phyloP scores from a whole-genome alignment of 176 grass and related monocot genomes.

The Ensete glaucum region DNA sequence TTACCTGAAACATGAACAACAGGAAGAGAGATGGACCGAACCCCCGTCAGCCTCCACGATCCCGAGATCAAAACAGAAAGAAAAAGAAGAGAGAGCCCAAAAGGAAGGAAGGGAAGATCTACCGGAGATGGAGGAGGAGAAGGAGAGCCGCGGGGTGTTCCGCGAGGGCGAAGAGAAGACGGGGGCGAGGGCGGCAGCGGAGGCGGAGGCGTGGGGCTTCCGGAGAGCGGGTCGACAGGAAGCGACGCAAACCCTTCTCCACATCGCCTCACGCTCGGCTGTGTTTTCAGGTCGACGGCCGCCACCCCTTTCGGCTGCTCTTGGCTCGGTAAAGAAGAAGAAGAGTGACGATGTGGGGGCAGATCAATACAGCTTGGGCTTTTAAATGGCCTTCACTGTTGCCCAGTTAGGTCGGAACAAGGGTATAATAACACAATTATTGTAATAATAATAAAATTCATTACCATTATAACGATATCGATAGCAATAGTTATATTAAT shows the following conservation, averaged over 20 bases:
- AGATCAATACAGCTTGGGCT: too few species aligned
- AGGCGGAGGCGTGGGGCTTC: not conserved
- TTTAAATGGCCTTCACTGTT: too few species aligned
- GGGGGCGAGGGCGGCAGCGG: not conserved
- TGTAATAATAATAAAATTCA: too few species aligned
- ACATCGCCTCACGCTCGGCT: not conserved
- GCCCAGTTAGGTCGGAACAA: too few species aligned
- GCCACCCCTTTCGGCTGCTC: not conserved
- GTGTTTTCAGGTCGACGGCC: not conserved
- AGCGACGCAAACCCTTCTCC: not conserved
- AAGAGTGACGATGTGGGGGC: too few species aligned
- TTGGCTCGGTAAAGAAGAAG: too few species aligned
- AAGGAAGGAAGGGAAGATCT: not conserved
- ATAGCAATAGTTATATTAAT: too few species aligned
- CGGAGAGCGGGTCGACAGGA: slow-evolving; percentile 1
- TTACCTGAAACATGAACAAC: slow-evolving; percentile 1
- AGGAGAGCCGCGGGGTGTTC: not conserved
- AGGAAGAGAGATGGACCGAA: not conserved
- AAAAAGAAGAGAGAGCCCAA: not conserved
- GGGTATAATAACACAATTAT: too few species aligned
- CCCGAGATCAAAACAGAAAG: not conserved
- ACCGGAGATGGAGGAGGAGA: slow-evolving; percentile 4
- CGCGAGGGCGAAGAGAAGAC: not conserved
- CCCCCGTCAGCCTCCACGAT: not conserved
- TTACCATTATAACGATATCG: too few species aligned